A percentile compares a stretch with the other conserved stretches of the same genome.
Conservation (phyloP, 441 rosid genomes). For the Flueggea neowawraea region DNA sequence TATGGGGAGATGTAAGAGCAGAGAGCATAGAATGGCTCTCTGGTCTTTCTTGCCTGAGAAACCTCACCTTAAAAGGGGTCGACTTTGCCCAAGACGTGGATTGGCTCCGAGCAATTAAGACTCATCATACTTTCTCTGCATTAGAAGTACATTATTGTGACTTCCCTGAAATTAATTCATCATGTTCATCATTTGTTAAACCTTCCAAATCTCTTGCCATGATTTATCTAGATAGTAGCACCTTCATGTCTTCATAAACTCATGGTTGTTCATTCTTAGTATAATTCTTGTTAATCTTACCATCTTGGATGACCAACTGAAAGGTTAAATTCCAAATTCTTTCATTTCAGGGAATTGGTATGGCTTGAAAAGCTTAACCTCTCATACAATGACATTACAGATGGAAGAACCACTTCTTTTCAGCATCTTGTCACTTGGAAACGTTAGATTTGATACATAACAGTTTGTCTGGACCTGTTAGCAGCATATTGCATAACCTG, state of each 20-base stretch:
- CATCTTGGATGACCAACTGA: not conserved
- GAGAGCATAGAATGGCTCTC: slow-evolving; percentile 15
- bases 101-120: slow-evolving; percentile 5
- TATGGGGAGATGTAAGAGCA: not conserved
- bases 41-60: slow-evolving; percentile 6
- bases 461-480: not conserved
- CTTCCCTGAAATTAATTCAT: slow-evolving; percentile 3
- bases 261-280: slow-evolving; percentile 8
- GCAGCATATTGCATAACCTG: too few species aligned
- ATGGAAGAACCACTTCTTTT: slow-evolving; percentile 1
- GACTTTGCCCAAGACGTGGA: not conserved
- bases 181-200: slow-evolving; percentile 1
- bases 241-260: not conserved
- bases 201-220: slow-evolving; percentile 10
- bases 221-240: not conserved
- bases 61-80: not conserved
- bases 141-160: not conserved
- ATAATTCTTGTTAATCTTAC: slow-evolving; percentile 2
- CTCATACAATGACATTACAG: slow-evolving; percentile 11
- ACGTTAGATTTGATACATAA: not conserved
- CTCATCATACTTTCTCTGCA: slow-evolving; percentile 8
- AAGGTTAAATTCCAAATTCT: slow-evolving; percentile 14
- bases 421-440: not conserved
- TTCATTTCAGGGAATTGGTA: slow-evolving; percentile 5
- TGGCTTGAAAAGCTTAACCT: slow-evolving; percentile 4